Conservation (phyloP, 176 grass and related monocot species). For the Juncus inflexus region DNA sequence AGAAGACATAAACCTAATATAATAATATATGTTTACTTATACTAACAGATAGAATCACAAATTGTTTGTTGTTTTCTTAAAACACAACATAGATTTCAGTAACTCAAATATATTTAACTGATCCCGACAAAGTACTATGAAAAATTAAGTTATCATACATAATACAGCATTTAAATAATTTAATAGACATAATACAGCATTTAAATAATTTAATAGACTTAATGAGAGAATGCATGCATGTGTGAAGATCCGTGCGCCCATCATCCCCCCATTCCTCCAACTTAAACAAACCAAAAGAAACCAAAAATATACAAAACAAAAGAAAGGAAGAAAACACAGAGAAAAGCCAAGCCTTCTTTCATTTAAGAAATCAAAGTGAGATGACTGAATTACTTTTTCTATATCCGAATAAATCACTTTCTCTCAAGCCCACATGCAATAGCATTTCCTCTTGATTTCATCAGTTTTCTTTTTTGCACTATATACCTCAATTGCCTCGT, state of each 20-base stretch:
- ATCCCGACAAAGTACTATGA: no score
- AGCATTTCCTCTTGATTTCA: neutral
- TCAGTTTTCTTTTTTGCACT: constrained; percentile 7
- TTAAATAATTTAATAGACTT: neutral
- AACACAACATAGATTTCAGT: no score
- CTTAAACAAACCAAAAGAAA: constrained; percentile 23
- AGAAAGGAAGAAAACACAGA: constrained; percentile 19
- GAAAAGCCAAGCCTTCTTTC: constrained; percentile 25
- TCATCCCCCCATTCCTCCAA: constrained; percentile 15
- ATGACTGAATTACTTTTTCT: constrained; percentile 8
- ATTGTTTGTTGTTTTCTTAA: no score
- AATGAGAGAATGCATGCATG: constrained; percentile 18
- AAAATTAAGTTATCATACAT: no score
- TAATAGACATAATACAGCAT: no score
- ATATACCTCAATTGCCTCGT: constrained; percentile 25
- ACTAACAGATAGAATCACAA: no score
- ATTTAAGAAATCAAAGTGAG: constrained; percentile 14
- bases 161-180: no score
- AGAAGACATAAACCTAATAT: no score
- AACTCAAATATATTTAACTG: no score
- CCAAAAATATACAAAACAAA: constrained; percentile 15
- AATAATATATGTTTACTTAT: no score
- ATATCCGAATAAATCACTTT: constrained; percentile 1
- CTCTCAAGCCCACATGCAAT: constrained; percentile 22
- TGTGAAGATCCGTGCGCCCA: constrained; percentile 20